A percentile compares a stretch with the other conserved stretches of the same genome.
phyloP scores from a whole-genome alignment of 1,139 yeast genomes.

The Geotrichum candidum region DNA sequence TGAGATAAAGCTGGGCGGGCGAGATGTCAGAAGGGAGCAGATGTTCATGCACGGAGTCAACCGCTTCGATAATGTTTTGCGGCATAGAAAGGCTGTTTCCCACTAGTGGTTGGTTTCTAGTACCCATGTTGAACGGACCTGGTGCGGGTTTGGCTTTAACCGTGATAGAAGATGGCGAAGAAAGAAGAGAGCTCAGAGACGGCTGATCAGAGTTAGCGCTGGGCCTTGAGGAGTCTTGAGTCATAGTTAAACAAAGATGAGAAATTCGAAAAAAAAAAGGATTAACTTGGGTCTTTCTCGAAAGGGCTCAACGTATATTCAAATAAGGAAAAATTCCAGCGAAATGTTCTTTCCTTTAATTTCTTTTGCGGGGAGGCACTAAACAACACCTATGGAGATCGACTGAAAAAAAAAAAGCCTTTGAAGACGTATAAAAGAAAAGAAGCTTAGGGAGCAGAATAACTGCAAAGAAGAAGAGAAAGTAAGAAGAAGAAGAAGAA shows the following conservation, averaged over 20 bases:
- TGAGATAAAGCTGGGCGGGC: constrained; percentile 82
- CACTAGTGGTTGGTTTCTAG: not conserved
- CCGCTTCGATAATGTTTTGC: constrained; percentile 18
- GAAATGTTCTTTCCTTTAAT: not conserved
- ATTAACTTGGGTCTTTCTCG: not conserved
- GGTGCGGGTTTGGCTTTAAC: constrained; percentile 15
- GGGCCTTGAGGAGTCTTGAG: not conserved
- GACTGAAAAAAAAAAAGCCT: not conserved
- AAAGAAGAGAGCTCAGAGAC: not conserved
- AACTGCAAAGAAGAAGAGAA: not conserved
- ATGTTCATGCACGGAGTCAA: constrained; percentile 32
- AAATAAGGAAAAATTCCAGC: not conserved
- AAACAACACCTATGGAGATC: too few relatives aligned
- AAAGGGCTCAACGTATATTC: not conserved
- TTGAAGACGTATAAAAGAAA: not conserved
- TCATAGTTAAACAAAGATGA: not conserved
- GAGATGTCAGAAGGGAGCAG: constrained; percentile 37
- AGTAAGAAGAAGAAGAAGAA: too few relatives aligned
- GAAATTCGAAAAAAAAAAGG: not conserved
- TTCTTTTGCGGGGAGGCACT: not conserved
- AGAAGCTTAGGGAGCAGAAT: not conserved
- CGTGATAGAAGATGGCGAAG: not conserved
- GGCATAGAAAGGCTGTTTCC: constrained; percentile 1
- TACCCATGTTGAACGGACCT: constrained; percentile 15
- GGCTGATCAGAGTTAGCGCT: not conserved